Evolutionary conservation across 164 flowering plant species (phyloP), one percentile per base, ranked within the genome.

Genomic region (Vitis cinerea): DNA sequence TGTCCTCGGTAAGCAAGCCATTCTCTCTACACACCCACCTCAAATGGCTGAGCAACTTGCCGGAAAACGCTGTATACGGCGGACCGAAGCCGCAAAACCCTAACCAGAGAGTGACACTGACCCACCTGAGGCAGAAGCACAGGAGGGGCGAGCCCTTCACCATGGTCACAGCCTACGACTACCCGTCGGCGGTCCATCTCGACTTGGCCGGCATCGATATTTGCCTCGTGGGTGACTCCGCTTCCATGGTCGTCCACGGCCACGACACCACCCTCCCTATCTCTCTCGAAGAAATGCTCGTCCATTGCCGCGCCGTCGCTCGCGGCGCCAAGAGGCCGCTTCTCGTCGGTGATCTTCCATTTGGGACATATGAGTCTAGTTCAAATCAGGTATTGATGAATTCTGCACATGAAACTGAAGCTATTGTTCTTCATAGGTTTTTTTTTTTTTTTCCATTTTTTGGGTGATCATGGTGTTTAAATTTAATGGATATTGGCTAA

Each of bases 161-260:
- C 10, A 73, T 93, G 68, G 99, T 91, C 50, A 95, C 98, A 2
- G 98, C 96, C 47, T 95, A 95, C 67, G 99, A 95, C 74, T 95
- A 95, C 80, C 97, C 99, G 0, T 90, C 98, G 0, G 99, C 92
- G 2, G 98, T 93, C 23, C 98, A 93, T 73, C 61, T 93, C 3
- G 92, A 93, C 57, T 80, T 74, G 7, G 96, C 98, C 5, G 99
- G 99, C 14, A 88, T 95, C 37, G 98, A 95, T 66, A 61, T 95
- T 9, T 90, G 96, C 70, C 77, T 95, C 15, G 97, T 95, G 29
- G 98, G 99, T 0, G 99, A 95, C 67, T 95, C 99, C 0, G 97
- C 98, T 16, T 65, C 98, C 64, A 92, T 95, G 99, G 99, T 95
- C 17, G 98, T 95, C 27, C 99, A 95, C 68, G 99, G 98, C 48